phyloP scores from a whole-genome alignment of 805 yeast species.

The Monosporozyma aerobia region DNA sequence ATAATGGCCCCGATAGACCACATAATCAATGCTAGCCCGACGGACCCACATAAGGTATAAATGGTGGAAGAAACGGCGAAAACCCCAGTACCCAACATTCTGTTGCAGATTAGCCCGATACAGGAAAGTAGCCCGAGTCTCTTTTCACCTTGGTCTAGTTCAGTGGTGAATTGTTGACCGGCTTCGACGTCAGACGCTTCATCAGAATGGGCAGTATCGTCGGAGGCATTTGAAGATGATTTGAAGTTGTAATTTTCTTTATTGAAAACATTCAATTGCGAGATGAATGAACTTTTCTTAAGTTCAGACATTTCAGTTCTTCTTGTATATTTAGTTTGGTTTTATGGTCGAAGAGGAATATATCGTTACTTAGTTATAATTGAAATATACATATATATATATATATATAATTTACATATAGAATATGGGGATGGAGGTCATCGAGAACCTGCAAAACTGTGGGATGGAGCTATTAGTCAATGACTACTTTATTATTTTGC shows the following conservation, averaged over 20 bases:
- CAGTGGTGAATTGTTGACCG: slow-evolving; percentile 28
- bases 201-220: slow-evolving; percentile 4
- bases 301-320: slow-evolving; percentile 7
- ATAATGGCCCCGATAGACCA: slow-evolving; percentile 71
- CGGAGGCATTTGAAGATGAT: neutral
- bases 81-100: slow-evolving; percentile 71
- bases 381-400: neutral
- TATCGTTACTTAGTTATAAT: too few relatives aligned
- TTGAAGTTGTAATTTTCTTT: slow-evolving; percentile 19
- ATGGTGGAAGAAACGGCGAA: slow-evolving; percentile 62
- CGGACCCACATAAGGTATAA: slow-evolving; percentile 46
- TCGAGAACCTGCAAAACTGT: too few relatives aligned
- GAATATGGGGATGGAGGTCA: neutral
- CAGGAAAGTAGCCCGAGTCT: slow-evolving; percentile 48
- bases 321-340: neutral
- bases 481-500: neutral
- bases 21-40: slow-evolving; percentile 59
- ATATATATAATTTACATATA: neutral
- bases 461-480: too few relatives aligned
- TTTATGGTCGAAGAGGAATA: neutral
- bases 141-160: slow-evolving; percentile 34
- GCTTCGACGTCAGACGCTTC: slow-evolving; percentile 15
- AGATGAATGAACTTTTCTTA: slow-evolving; percentile 12
- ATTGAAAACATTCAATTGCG: slow-evolving; percentile 26
- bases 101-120: slow-evolving; percentile 54